Conservation (phyloP, 1,139 yeast genomes). For the Kurtzmaniella quercitrusa region DNA sequence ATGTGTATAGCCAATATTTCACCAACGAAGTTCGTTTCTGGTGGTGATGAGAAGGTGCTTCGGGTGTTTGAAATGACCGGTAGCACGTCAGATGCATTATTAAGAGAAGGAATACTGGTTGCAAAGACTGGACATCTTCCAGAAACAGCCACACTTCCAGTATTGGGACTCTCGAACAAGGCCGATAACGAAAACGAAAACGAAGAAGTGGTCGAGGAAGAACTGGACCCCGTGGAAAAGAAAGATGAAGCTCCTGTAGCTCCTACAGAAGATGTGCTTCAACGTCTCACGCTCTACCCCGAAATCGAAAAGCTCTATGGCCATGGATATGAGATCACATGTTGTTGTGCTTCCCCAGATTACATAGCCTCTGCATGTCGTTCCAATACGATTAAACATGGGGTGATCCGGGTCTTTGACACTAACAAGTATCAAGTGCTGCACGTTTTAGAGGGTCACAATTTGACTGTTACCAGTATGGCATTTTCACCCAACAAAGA, state of each 20-base stretch:
- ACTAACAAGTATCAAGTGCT: conserved; percentile 39
- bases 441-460: conserved; percentile 55
- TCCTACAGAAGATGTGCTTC: conserved; percentile 86
- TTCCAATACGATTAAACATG: conserved; percentile 80
- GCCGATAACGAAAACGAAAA: conserved; percentile 54
- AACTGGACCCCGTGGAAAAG: conserved; percentile 32
- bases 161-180: conserved; percentile 89
- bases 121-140: conserved; percentile 44
- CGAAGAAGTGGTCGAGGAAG: conserved; percentile 35
- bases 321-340: conserved; percentile 91
- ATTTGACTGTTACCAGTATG: conserved; percentile 78
- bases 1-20: conserved; percentile 66
- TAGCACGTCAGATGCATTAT: conserved; percentile 62
- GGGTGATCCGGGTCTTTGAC: conserved; percentile 75
- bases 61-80: conserved; percentile 90
- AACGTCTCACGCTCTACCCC: conserved; percentile 90
- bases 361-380: conserved; percentile 87
- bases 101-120: conserved; percentile 38
- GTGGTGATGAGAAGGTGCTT: conserved; percentile 92
- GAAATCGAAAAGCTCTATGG: conserved; percentile 93
- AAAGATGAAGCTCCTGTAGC: conserved; percentile 32
- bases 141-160: conserved; percentile 88
- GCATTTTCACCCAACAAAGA: conserved; percentile 70
- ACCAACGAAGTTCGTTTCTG: conserved; percentile 71
- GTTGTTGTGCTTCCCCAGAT: conserved; percentile 69